A percentile compares a stretch with the other conserved stretches of the same genome.
Conservation (phyloP, 23 red algal species). For the Rhodosorus marinus region DNA sequence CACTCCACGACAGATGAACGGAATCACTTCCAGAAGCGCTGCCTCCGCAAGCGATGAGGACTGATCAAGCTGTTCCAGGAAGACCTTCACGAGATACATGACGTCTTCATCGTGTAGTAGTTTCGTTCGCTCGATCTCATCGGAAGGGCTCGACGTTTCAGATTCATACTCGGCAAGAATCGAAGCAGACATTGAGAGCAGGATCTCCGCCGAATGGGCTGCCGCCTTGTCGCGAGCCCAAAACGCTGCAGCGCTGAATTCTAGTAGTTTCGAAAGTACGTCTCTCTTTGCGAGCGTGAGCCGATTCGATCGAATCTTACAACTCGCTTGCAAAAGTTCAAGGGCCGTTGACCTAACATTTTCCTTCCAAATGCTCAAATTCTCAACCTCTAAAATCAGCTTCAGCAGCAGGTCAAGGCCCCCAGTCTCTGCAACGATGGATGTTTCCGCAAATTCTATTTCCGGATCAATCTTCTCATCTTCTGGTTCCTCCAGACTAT, state of each 20-base stretch:
- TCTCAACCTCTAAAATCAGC: conserved; percentile 15
- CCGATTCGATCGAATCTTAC: conserved; percentile 23
- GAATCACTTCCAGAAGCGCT: conserved; percentile 37
- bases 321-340: conserved; percentile 20
- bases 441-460: conserved; percentile 10
- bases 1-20: conserved; percentile 32
- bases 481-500: conserved; percentile 3
- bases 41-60: conserved; percentile 26
- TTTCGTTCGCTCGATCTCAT: neutral
- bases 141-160: too few species aligned
- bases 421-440: conserved; percentile 22
- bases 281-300: conserved; percentile 23
- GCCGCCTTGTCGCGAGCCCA: conserved; percentile 15
- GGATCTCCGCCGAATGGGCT: conserved; percentile 14
- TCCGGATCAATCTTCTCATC: neutral
- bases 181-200: conserved; percentile 25
- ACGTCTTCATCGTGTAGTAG: conserved; percentile 8
- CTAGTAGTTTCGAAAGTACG: conserved; percentile 27
- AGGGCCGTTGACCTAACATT: conserved; percentile 24
- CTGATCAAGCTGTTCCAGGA: conserved; percentile 21
- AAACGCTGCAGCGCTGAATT: conserved; percentile 47
- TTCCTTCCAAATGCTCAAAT: conserved; percentile 24
- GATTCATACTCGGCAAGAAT: conserved; percentile 28
- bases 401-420: conserved; percentile 31
- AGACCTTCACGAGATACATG: conserved; percentile 26